Conservation (phyloP, 2,329 filamentous ascomycete species). For the Cladosporium sp. region DNA sequence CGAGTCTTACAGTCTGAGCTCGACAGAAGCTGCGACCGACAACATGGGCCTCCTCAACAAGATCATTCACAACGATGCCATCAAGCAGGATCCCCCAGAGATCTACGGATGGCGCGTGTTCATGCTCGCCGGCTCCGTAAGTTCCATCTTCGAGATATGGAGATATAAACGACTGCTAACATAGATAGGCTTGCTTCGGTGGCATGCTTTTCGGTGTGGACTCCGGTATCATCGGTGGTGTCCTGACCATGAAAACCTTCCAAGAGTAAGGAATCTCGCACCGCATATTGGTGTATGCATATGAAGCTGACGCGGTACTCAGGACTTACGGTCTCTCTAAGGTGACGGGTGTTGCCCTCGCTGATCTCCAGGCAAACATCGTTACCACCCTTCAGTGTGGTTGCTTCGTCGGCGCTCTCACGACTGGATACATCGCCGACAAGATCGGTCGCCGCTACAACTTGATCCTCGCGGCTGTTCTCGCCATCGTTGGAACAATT, state of each 20-base stretch:
- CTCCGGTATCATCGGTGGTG: constrained; percentile 69
- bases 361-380: constrained; percentile 66
- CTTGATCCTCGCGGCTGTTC: constrained; percentile 58
- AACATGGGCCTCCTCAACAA: constrained; percentile 50
- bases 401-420: constrained; percentile 65
- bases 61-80: constrained; percentile 70
- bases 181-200: constrained; percentile 60
- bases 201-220: constrained; percentile 69
- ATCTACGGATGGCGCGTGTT: constrained; percentile 73
- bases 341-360: constrained; percentile 43
- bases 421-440: constrained; percentile 59
- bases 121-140: constrained; percentile 59
- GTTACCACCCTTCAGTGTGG: constrained; percentile 72
- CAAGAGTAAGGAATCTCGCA: constrained; percentile 46
- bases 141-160: constrained; percentile 62
- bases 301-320: constrained; percentile 1
- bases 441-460: constrained; percentile 57
- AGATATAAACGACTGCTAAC: constrained; percentile 45
- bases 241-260: constrained; percentile 63
- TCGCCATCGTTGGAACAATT: constrained; percentile 64
- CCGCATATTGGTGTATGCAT: neutral
- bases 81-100: constrained; percentile 66
- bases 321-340: constrained; percentile 57
- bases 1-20: constrained; percentile 14
- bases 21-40: constrained; percentile 9